Percentiles rank a stretch among this genome's conserved stretches.
Conservation (phyloP, 371 early-diverging fungal genomes). For the Dinochytrium kinnereticum region DNA sequence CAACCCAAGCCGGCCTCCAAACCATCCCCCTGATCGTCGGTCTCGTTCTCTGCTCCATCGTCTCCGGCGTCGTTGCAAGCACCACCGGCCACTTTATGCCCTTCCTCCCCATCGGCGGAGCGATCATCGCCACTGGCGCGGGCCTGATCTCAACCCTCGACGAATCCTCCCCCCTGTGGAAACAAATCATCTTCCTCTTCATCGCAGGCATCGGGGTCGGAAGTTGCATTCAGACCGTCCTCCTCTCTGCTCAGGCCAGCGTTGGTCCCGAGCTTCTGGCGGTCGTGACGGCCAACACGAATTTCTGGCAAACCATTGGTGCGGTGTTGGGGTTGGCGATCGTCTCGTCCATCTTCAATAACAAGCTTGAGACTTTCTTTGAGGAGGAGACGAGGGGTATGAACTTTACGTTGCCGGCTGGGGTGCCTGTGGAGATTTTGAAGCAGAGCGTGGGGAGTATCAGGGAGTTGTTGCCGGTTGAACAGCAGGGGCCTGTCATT, state of each 20-base stretch:
- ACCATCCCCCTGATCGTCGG: constrained; percentile 64
- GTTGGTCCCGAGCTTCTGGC: constrained; percentile 63
- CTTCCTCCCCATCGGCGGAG: constrained; percentile 42
- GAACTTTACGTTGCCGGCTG: neutral
- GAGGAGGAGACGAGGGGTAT: constrained; percentile 13
- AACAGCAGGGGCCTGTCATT: constrained; percentile 23
- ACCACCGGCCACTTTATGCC: constrained; percentile 33
- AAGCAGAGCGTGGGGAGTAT: constrained; percentile 10
- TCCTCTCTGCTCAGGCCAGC: constrained; percentile 66
- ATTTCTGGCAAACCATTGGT: constrained; percentile 68
- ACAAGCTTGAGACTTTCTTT: constrained; percentile 14
- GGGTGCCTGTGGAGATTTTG: constrained; percentile 23
- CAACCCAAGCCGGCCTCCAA: constrained; percentile 65
- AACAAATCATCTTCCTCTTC: constrained; percentile 62
- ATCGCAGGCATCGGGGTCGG: constrained; percentile 71
- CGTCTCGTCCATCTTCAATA: constrained; percentile 58
- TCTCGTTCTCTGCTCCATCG: constrained; percentile 24
- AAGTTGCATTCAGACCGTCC: constrained; percentile 61
- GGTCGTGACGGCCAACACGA: constrained; percentile 63
- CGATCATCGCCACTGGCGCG: constrained; percentile 47
- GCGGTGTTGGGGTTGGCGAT: constrained; percentile 33
- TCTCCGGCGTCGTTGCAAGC: constrained; percentile 14
- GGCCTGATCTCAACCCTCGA: constrained; percentile 59
- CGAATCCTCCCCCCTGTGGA: constrained; percentile 46
- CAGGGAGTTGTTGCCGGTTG: constrained; percentile 18